Evolutionary conservation across 805 yeast genomes (phyloP).

Genomic region (Candida yuanshanica): DNA sequence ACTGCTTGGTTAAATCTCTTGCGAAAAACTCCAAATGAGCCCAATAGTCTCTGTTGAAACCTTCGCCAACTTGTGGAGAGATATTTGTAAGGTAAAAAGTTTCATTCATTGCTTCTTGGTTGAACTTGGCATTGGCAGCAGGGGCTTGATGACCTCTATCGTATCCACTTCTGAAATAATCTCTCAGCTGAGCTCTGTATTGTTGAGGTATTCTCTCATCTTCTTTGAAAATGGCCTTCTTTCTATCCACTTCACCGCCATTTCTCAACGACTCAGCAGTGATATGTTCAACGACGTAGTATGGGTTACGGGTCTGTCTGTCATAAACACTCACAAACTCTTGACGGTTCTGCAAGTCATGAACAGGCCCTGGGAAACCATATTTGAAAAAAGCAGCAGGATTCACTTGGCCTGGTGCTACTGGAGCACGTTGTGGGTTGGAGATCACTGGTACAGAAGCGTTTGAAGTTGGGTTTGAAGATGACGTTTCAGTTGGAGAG

Average conservation of each 20-base stretch:
- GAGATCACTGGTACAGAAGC: slow-evolving; percentile 10
- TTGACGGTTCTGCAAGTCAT: slow-evolving; percentile 65
- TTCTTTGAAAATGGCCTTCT: slow-evolving; percentile 78
- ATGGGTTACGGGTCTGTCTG: slow-evolving; percentile 78
- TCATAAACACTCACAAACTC: slow-evolving; percentile 87
- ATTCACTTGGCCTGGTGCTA: slow-evolving; percentile 35
- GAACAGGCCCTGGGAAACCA: slow-evolving; percentile 94
- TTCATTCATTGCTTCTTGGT: slow-evolving; percentile 90
- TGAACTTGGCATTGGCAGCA: slow-evolving; percentile 93
- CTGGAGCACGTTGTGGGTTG: slow-evolving; percentile 7
- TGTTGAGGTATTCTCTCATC: slow-evolving; percentile 73
- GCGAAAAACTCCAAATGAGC: slow-evolving; percentile 91
- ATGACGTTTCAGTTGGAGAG: slow-evolving; percentile 5
- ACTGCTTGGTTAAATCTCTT: slow-evolving; percentile 66
- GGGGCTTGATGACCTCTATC: slow-evolving; percentile 98
- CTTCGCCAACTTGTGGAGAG: slow-evolving; percentile 96
- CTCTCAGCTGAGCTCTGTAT: slow-evolving; percentile 73
- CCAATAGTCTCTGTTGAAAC: slow-evolving; percentile 97
- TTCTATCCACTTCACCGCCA: slow-evolving; percentile 59
- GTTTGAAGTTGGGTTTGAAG: slow-evolving; percentile 1
- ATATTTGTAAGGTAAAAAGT: slow-evolving; percentile 87
- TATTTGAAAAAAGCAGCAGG: slow-evolving; percentile 84
- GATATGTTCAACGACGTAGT: slow-evolving; percentile 82
- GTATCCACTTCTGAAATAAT: slow-evolving; percentile 91
- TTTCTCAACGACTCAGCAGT: slow-evolving; percentile 62